Base-by-base conservation (phyloP, 495 filamentous ascomycete genomes). In the Podospora sp. region DNA sequence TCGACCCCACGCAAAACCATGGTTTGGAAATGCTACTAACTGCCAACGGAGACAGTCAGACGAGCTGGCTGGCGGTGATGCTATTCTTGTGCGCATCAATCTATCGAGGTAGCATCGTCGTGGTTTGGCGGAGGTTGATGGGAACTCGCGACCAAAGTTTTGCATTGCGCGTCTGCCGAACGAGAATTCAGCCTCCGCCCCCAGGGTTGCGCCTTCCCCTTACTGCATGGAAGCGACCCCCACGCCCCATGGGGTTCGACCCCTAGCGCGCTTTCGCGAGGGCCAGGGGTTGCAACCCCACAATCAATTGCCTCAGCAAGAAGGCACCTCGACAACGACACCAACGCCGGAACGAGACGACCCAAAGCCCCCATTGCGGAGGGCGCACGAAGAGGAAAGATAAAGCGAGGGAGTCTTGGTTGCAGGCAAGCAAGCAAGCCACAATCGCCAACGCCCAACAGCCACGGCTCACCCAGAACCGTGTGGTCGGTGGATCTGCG, bases 201-300 rank as follows among this genome's bases (percentile, higher is more conserved):
- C 24, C 6, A 9, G 59, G 60, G 46, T 22, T 16, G 36, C 36
- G 40, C 51, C 53, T 65, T 21, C 22, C 63, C 51, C 51, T 46
- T 40, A 16, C 20, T 22, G 40, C 18, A 27, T 35, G 40, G 12
- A 60, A 49, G 27, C 35, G 35, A 68, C 73, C 75, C 73, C 75
- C 73, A 75, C 75, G 71, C 75, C 73, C 73, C 73, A 75, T 59
- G 71, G 73, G 71, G 71, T 70, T 60, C 62, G 18, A 50, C 66
- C 60, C 52, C 69, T 65, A 58, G 63, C 56, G 51, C 58, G 65
- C 16, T 25, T 40, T 26, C 55, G 57, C 14, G 27, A 59, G 16
- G 59, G 22, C 65, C 52, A 33, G 49, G 63, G 67, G 67, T 27
- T 65, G 69, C 53, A 70, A 70, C 70, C 70, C 70, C 70, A 70